Conservation (phyloP, 257 asterid genomes). For the Penstemon barbatus region DNA sequence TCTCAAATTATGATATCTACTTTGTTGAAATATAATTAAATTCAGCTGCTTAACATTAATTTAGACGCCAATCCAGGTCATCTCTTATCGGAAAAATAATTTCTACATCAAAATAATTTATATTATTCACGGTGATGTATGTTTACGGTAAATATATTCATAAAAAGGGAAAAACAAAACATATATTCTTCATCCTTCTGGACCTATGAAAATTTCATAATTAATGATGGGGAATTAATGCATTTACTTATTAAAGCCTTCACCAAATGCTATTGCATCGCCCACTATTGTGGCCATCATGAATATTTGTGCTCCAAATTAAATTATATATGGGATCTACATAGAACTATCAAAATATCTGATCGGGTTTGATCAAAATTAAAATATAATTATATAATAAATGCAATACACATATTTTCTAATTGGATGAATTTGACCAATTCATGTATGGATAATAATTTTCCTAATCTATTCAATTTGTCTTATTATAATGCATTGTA, state of each 20-base stretch:
- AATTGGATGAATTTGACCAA: too few species aligned
- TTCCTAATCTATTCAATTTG: too few species aligned
- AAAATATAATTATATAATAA: too few species aligned
- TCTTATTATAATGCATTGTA: too few species aligned
- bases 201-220: slow-evolving; percentile 17
- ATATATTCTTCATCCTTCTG: slow-evolving; percentile 8
- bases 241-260: slow-evolving; percentile 20
- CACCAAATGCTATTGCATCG: slow-evolving; percentile 19
- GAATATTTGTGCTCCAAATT: slow-evolving; percentile 24
- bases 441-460: too few species aligned
- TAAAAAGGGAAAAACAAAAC: not conserved
- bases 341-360: too few species aligned
- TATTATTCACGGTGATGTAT: too few species aligned
- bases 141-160: too few species aligned
- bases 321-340: not conserved
- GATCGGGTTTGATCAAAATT: too few species aligned
- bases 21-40: not conserved
- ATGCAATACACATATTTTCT: too few species aligned
- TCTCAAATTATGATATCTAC: not conserved
- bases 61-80: not conserved
- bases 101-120: too few species aligned
- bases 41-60: not conserved
- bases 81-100: not conserved
- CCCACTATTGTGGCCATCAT: slow-evolving; percentile 14
- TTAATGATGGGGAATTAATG: slow-evolving; percentile 6